Evolutionary conservation across 108 stramenopile genomes (phyloP).

Genomic region (Nitzschia sp.): DNA sequence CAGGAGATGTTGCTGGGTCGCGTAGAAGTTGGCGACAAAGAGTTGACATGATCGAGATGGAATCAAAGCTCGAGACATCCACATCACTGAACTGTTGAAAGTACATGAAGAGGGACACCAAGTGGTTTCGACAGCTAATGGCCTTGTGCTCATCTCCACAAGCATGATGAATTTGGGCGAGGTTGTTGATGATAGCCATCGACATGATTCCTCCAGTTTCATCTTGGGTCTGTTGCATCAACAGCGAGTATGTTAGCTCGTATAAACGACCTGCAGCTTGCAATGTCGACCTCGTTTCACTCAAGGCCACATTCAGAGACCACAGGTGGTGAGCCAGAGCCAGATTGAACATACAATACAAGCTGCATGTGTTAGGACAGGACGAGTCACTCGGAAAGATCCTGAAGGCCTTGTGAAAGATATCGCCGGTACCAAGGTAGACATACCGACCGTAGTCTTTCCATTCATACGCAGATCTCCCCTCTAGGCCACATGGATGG

Average conservation of each 20-base stretch:
- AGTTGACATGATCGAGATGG: neutral
- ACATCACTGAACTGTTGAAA: conserved; percentile 6
- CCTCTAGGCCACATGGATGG: no score
- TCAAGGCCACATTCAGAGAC: neutral
- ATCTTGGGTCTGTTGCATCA: neutral
- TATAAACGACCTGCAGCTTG: neutral
- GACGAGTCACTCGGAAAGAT: neutral
- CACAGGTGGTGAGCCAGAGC: neutral
- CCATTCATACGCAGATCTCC: no score
- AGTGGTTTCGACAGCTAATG: no score
- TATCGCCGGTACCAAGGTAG: neutral
- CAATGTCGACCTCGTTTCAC: neutral
- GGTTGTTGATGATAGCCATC: conserved; percentile 3
- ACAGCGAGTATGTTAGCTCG: neutral
- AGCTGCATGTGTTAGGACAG: neutral
- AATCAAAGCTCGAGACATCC: neutral
- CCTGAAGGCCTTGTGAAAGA: neutral
- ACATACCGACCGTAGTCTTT: no score
- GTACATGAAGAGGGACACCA: neutral
- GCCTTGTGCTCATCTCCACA: neutral
- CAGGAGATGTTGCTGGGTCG: neutral
- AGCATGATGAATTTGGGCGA: conserved; percentile 4
- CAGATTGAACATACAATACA: neutral
- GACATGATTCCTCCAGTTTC: neutral
- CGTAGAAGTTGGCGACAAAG: neutral